Conservation (phyloP, 805 yeast genomes). For the Wickerhamomyces chaumierensis region DNA sequence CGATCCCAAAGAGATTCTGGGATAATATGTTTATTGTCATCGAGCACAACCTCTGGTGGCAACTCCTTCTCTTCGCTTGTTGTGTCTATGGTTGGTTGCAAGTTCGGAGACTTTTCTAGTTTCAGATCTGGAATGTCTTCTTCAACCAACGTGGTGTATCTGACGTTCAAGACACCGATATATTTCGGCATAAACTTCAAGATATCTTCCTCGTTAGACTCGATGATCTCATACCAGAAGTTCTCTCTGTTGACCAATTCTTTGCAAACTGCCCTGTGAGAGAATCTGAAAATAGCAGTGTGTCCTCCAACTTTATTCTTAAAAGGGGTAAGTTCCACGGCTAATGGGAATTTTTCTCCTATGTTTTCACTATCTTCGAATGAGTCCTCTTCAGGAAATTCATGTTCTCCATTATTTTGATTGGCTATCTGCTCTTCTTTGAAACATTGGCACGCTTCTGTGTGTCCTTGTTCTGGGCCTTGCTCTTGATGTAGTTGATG, state of each 20-base stretch:
- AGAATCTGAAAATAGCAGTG: slow-evolving; percentile 88
- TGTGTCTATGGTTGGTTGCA: slow-evolving; percentile 1
- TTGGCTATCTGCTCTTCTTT: background rate
- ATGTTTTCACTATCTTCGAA: slow-evolving; percentile 13
- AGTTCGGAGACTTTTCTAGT: slow-evolving; percentile 9
- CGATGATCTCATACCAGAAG: slow-evolving; percentile 84
- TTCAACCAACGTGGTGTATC: slow-evolving; percentile 36
- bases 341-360: slow-evolving; percentile 42
- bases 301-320: slow-evolving; percentile 96
- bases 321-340: slow-evolving; percentile 87
- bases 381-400: background rate
- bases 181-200: slow-evolving; percentile 85
- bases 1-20: slow-evolving; percentile 70
- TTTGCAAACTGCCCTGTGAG: slow-evolving; percentile 87
- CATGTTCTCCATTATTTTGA: background rate
- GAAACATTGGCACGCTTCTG: no score
- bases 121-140: slow-evolving; percentile 11
- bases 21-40: slow-evolving; percentile 85
- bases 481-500: no score
- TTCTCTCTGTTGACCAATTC: slow-evolving; percentile 86
- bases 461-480: no score
- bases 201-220: slow-evolving; percentile 62
- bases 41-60: slow-evolving; percentile 77
- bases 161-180: slow-evolving; percentile 87
- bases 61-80: no score